These are phyloP conservation scores for Lactifluus hygrophoroides DNA, from an alignment of 768 basidiomycete genomes.

Conservation along the genomic window DNA sequence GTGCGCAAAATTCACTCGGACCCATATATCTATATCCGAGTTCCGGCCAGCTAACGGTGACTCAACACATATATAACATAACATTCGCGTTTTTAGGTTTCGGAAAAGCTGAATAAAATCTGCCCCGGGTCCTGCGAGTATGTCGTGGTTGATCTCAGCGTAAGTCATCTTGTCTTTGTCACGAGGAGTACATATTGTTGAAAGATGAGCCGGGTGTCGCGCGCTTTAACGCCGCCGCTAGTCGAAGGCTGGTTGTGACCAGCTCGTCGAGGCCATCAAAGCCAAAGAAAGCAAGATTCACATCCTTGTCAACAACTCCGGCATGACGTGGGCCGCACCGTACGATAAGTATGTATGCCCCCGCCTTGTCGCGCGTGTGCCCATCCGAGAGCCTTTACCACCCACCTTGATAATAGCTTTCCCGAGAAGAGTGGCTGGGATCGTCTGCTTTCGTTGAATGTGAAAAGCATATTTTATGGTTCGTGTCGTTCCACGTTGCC, in stretches of 20 bases:
- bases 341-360: conserved; percentile 38
- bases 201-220: too few relatives aligned
- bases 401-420: conserved; percentile 30
- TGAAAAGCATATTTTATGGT: conserved; percentile 82
- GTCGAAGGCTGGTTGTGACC: conserved; percentile 75
- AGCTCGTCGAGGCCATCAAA: conserved; percentile 58
- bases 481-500: conserved; percentile 27
- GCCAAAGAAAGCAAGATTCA: conserved; percentile 65
- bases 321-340: conserved; percentile 69
- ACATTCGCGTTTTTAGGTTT: conserved; percentile 20
- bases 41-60: too few relatives aligned
- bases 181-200: too few relatives aligned
- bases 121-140: conserved; percentile 60
- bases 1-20: conserved; percentile 31
- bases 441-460: conserved; percentile 71
- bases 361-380: too few relatives aligned
- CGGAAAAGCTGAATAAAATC: conserved; percentile 49
- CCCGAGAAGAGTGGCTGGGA: conserved; percentile 86
- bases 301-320: conserved; percentile 79
- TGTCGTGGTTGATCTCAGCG: conserved; percentile 64
- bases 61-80: too few relatives aligned
- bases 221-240: conserved; percentile 27
- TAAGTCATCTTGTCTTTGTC: conserved; percentile 34
- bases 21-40: too few relatives aligned
- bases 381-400: background rate